Evolutionary conservation across 2,329 filamentous ascomycete genomes (phyloP).

Genomic region (Elsinoe perseae): DNA sequence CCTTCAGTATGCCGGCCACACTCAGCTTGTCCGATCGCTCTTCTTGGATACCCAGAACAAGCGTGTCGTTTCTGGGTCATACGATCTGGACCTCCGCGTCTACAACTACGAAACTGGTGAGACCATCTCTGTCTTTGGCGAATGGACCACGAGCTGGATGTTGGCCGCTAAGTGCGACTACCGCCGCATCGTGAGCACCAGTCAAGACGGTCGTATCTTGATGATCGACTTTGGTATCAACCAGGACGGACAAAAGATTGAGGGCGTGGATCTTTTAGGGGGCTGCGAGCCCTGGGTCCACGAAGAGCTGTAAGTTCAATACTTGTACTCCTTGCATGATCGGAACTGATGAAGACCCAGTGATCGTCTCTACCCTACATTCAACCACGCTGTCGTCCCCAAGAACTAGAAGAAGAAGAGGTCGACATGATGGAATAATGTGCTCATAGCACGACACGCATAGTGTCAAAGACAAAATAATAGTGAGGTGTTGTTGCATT

Average conservation of each 20-base stretch:
- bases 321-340: background rate
- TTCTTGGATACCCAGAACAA: conserved; percentile 84
- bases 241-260: conserved; percentile 23
- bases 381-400: conserved; percentile 11
- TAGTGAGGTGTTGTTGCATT: conserved; percentile 8
- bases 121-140: conserved; percentile 75
- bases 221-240: conserved; percentile 78
- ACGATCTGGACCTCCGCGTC: conserved; percentile 92
- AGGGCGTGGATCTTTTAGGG: conserved; percentile 18
- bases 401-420: conserved; percentile 11
- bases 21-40: conserved; percentile 76
- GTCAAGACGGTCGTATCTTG: conserved; percentile 84
- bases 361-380: conserved; percentile 15
- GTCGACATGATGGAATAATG: background rate
- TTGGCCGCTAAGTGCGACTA: conserved; percentile 94
- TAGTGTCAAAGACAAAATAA: background rate
- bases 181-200: conserved; percentile 84
- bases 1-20: conserved; percentile 72
- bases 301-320: conserved; percentile 12
- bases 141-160: conserved; percentile 96
- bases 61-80: conserved; percentile 82
- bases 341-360: background rate
- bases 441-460: background rate
- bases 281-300: conserved; percentile 16
- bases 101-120: conserved; percentile 78